Evolutionary conservation across 176 grass and related monocot species (phyloP).

Genomic region (Oryza glaberrima): DNA sequence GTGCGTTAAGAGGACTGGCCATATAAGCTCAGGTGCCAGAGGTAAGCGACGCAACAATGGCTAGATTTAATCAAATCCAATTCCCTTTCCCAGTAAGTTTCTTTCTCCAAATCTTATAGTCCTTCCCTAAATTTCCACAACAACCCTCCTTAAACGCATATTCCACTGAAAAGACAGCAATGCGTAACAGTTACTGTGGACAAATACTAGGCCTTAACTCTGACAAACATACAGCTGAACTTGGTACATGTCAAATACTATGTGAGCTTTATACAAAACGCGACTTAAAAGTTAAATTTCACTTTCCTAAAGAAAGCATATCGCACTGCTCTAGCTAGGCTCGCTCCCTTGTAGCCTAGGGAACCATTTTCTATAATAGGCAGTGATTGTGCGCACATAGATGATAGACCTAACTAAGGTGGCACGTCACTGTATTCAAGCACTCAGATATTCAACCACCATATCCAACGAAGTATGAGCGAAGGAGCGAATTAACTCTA

Average conservation of each 20-base stretch:
- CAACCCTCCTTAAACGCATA: not conserved
- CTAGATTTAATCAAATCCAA: not conserved
- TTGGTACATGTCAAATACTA: not conserved
- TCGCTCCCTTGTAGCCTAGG: not conserved
- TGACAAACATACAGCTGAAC: not conserved
- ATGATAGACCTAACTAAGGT: slow-evolving; percentile 3
- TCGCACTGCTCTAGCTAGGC: not conserved
- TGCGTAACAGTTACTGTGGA: slow-evolving; percentile 1
- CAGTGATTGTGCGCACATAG: not conserved
- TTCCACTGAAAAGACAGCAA: not conserved
- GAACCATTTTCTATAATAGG: slow-evolving; percentile 2
- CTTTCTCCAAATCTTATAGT: not conserved
- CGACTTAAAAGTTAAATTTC: not conserved
- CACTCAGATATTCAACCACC: slow-evolving; percentile 10
- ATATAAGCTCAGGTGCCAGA: not conserved
- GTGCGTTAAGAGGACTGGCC: not conserved
- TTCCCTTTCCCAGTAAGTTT: not conserved
- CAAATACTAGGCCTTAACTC: not conserved
- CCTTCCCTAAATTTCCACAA: not conserved
- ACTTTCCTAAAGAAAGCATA: not conserved
- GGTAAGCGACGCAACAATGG: not conserved
- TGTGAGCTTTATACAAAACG: not conserved
- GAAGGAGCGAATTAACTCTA: not conserved
- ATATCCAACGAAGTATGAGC: slow-evolving; percentile 13
- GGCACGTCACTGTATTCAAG: slow-evolving; percentile 6